phyloP scores from a whole-genome alignment of 495 filamentous ascomycete species.

The Pseudomonodictys pantanalensis region DNA sequence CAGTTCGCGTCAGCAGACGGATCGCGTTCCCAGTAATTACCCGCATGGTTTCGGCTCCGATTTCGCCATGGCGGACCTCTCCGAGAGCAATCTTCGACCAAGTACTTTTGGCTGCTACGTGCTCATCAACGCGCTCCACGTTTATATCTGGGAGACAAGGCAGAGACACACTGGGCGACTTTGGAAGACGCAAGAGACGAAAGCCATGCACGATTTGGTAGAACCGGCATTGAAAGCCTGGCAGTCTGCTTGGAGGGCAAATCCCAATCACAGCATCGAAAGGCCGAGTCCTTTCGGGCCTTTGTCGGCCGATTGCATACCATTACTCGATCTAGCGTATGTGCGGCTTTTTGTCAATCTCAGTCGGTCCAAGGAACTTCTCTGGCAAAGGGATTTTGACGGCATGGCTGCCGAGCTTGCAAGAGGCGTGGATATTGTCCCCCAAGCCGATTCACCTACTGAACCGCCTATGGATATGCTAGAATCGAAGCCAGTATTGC shows the following conservation, averaged over 20 bases:
- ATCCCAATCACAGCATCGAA: constrained; percentile 81
- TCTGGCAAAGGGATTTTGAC: constrained; percentile 93
- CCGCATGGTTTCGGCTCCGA: constrained; percentile 50
- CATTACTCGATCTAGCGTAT: constrained; percentile 90
- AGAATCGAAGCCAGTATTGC: constrained; percentile 49
- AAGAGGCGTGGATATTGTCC: constrained; percentile 70
- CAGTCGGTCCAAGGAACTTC: constrained; percentile 84
- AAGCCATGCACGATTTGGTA: constrained; percentile 94
- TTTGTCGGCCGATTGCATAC: constrained; percentile 89
- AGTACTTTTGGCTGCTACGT: constrained; percentile 94
- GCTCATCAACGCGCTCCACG: constrained; percentile 92
- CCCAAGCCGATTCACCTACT: constrained; percentile 68
- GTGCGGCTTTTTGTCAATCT: constrained; percentile 92
- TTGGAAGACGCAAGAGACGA: constrained; percentile 89
- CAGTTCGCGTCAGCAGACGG: constrained; percentile 65
- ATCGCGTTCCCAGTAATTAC: constrained; percentile 44
- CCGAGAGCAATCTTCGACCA: constrained; percentile 68
- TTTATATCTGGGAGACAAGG: constrained; percentile 97
- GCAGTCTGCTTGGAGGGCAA: constrained; percentile 90
- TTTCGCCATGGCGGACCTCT: constrained; percentile 47
- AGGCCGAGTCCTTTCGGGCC: constrained; percentile 88
- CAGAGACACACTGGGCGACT: constrained; percentile 84
- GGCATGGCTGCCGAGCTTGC: constrained; percentile 89
- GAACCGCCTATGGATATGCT: constrained; percentile 51
- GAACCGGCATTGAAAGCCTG: constrained; percentile 92